A percentile compares a stretch with the other conserved stretches of the same genome.
phyloP scores from a whole-genome alignment of 495 filamentous ascomycete species.

The Rusavskia elegans region DNA sequence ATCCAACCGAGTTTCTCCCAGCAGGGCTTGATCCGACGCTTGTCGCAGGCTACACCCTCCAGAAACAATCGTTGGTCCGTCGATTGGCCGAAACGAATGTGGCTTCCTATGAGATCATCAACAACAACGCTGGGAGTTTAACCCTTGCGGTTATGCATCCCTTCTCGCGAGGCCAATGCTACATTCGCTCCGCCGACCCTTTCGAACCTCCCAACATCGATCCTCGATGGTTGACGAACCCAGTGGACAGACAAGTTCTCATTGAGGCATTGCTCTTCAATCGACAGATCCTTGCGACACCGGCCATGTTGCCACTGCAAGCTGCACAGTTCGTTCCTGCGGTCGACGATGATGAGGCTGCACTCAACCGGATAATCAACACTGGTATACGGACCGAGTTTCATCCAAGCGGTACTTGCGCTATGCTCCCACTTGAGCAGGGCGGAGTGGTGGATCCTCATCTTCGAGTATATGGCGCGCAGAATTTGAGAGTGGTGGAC shows the following conservation, averaged over 20 bases:
- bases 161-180: constrained; percentile 21
- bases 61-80: constrained; percentile 11
- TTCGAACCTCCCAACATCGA: constrained; percentile 18
- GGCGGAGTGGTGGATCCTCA: constrained; percentile 35
- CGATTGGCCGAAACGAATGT: constrained; percentile 10
- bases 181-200: constrained; percentile 19
- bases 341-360: constrained; percentile 13
- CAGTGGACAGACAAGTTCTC: constrained; percentile 24
- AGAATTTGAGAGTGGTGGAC: constrained; percentile 35
- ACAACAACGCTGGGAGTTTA: constrained; percentile 16
- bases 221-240: constrained; percentile 18
- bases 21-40: constrained; percentile 11
- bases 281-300: constrained; percentile 14
- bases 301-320: constrained; percentile 15
- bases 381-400: constrained; percentile 23
- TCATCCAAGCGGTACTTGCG: constrained; percentile 33
- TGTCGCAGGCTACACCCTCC: constrained; percentile 11
- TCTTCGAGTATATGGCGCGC: constrained; percentile 30
- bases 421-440: constrained; percentile 30
- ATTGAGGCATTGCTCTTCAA: constrained; percentile 16
- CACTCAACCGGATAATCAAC: constrained; percentile 14
- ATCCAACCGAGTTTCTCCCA: constrained; percentile 10
- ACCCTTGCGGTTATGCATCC: constrained; percentile 24
- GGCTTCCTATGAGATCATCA: constrained; percentile 17
- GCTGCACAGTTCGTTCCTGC: constrained; percentile 17